These are phyloP conservation scores for Aspergillus novofumigatus DNA, from an alignment of 2,329 filamentous ascomycete genomes.

Conservation along the genomic window DNA sequence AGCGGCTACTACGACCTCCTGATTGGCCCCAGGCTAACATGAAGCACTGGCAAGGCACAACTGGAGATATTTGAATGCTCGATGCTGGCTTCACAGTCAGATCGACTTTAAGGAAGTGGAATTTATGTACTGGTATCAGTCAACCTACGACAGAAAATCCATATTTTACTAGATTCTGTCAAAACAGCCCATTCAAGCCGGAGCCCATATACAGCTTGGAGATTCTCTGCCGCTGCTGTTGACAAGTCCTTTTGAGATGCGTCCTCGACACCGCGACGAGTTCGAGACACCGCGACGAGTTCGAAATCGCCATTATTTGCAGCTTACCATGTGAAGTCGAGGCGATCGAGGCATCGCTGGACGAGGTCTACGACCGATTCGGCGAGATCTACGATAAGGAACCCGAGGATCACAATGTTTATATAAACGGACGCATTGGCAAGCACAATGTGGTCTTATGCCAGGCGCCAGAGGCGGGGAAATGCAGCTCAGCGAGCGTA, in stretches of 20 bases:
- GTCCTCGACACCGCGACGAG: constrained; percentile 4
- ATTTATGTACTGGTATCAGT: too few species aligned
- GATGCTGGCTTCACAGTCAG: too few species aligned
- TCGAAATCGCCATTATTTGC: constrained; percentile 4
- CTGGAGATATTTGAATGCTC: too few species aligned
- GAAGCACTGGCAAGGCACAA: too few species aligned
- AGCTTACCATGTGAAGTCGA: constrained; percentile 1
- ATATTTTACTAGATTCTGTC: too few species aligned
- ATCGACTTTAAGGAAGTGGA: too few species aligned
- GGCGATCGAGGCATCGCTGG: constrained; percentile 3
- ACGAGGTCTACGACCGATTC: background rate
- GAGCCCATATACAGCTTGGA: too few species aligned
- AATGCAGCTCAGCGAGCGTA: background rate
- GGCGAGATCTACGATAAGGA: too few species aligned
- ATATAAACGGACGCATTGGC: background rate
- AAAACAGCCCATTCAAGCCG: too few species aligned
- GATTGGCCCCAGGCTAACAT: background rate
- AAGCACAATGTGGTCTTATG: constrained; percentile 5
- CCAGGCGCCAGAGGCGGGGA: background rate
- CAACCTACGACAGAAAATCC: too few species aligned
- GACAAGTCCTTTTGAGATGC: background rate
- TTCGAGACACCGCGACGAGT: background rate
- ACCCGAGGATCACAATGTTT: too few species aligned
- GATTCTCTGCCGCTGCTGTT: too few species aligned
- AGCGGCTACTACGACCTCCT: background rate